Evolutionary conservation across 2,329 filamentous ascomycete genomes (phyloP).

Genomic region (Boeremia lycopersici): DNA sequence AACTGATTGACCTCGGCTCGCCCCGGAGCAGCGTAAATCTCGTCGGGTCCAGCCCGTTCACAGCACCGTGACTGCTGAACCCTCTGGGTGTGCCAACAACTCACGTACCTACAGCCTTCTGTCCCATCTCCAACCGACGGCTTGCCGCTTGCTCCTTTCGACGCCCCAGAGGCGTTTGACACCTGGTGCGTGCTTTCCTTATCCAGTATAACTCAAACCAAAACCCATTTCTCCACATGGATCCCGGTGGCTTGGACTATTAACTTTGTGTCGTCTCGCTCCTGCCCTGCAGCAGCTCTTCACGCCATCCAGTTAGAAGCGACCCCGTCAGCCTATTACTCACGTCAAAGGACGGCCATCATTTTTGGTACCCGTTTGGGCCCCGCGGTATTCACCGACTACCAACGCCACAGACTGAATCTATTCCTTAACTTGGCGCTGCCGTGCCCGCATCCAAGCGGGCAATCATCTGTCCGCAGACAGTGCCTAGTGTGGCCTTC

Average conservation of each 20-base stretch:
- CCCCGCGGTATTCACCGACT: constrained; percentile 26
- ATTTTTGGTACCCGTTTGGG: constrained; percentile 16
- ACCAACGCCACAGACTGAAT: constrained; percentile 25
- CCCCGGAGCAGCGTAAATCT: constrained; percentile 26
- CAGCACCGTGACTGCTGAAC: constrained; percentile 24
- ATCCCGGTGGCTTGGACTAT: constrained; percentile 27
- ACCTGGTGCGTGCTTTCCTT: constrained; percentile 44
- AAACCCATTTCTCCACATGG: constrained; percentile 38
- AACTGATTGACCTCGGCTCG: constrained; percentile 28
- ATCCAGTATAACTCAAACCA: constrained; percentile 31
- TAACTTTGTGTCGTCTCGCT: constrained; percentile 11
- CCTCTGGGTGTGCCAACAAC: constrained; percentile 34
- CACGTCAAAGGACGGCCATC: constrained; percentile 9
- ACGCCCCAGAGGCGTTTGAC: constrained; percentile 30
- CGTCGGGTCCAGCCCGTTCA: constrained; percentile 29
- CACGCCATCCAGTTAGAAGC: constrained; percentile 21
- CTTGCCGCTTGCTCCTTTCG: constrained; percentile 36
- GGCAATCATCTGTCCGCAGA: constrained; percentile 24
- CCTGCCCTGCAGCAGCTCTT: constrained; percentile 23
- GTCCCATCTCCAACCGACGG: constrained; percentile 28
- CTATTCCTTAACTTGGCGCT: constrained; percentile 35
- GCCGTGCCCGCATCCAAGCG: constrained; percentile 26
- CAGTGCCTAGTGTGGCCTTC: constrained; percentile 20
- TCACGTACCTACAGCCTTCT: constrained; percentile 38
- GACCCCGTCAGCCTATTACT: constrained; percentile 18